phyloP scores from a whole-genome alignment of 139 green algal genomes.

The Auxenochlorella protothecoides region DNA sequence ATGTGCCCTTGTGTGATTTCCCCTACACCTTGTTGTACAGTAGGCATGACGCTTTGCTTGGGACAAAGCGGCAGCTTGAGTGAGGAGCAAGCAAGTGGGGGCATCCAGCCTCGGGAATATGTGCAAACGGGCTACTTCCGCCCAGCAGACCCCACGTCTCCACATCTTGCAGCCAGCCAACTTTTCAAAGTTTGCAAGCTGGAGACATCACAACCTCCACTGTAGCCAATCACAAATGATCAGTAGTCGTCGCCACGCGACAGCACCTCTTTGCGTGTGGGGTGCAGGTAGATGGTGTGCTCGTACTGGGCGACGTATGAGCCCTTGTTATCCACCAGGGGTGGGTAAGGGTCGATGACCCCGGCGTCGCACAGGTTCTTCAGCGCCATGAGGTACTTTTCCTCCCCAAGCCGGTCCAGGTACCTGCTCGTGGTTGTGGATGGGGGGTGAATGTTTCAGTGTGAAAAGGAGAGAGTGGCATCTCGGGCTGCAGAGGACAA shows the following conservation, averaged over 20 bases:
- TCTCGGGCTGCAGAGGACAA: not conserved
- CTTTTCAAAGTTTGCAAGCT: no score
- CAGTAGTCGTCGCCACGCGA: slow-evolving; percentile 90
- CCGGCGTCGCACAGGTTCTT: slow-evolving; percentile 93
- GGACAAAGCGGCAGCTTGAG: no score
- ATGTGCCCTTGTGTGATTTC: no score
- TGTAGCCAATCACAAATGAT: not conserved
- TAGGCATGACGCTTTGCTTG: no score
- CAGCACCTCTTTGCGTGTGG: slow-evolving; percentile 92
- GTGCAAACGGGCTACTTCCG: no score
- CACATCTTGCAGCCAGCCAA: no score
- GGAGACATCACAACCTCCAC: no score
- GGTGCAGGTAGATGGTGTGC: slow-evolving; percentile 94
- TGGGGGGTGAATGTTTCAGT: not conserved
- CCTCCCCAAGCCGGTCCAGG: slow-evolving; percentile 90
- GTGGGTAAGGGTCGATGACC: slow-evolving; percentile 90
- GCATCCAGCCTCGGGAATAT: no score
- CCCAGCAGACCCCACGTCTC: no score
- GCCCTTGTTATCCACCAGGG: slow-evolving; percentile 86
- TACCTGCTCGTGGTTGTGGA: slow-evolving; percentile 34
- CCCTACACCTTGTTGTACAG: no score
- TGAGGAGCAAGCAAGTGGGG: no score
- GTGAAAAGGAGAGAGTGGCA: not conserved
- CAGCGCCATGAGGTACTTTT: slow-evolving; percentile 99
- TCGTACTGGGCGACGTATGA: slow-evolving; percentile 95